Conservation (phyloP, 176 grass and related monocot genomes). For the Typha latifolia region DNA sequence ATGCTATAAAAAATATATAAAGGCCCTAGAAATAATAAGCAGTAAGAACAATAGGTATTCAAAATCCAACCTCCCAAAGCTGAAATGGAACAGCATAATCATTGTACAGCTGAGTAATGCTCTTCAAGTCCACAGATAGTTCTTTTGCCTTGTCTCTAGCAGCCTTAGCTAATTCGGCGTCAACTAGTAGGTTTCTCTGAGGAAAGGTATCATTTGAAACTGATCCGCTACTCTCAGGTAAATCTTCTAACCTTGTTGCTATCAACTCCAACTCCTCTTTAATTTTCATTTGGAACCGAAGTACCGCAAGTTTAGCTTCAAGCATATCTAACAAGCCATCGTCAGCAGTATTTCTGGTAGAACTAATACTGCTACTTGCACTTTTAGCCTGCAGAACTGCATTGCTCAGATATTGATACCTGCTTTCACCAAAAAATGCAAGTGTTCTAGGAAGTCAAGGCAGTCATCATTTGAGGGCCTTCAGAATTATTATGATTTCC, state of each 20-base stretch:
- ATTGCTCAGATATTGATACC: conserved; percentile 84
- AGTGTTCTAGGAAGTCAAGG: conserved; percentile 13
- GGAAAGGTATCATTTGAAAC: conserved; percentile 36
- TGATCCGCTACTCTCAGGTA: conserved; percentile 33
- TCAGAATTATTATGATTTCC: neutral
- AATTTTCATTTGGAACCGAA: conserved; percentile 94
- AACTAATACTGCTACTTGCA: conserved; percentile 40
- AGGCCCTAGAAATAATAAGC: neutral
- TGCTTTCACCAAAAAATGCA: conserved; percentile 30
- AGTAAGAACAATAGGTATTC: neutral
- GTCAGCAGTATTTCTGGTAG: conserved; percentile 52
- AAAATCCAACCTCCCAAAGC: conserved; percentile 75
- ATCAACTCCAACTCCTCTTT: conserved; percentile 70
- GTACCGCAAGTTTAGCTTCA: conserved; percentile 84
- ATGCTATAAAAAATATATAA: neutral
- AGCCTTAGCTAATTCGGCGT: conserved; percentile 35
- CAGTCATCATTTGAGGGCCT: neutral
- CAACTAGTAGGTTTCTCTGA: conserved; percentile 34
- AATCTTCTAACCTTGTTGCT: conserved; percentile 28
- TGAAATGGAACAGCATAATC: conserved; percentile 85
- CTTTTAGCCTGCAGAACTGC: conserved; percentile 88
- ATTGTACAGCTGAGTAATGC: conserved; percentile 93
- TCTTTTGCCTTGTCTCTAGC: conserved; percentile 79
- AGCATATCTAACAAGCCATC: conserved; percentile 83
- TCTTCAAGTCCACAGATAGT: conserved; percentile 77